These are phyloP conservation scores for Neofusicoccum laricinum DNA, from an alignment of 2,329 filamentous ascomycete species.

Conservation along the genomic window DNA sequence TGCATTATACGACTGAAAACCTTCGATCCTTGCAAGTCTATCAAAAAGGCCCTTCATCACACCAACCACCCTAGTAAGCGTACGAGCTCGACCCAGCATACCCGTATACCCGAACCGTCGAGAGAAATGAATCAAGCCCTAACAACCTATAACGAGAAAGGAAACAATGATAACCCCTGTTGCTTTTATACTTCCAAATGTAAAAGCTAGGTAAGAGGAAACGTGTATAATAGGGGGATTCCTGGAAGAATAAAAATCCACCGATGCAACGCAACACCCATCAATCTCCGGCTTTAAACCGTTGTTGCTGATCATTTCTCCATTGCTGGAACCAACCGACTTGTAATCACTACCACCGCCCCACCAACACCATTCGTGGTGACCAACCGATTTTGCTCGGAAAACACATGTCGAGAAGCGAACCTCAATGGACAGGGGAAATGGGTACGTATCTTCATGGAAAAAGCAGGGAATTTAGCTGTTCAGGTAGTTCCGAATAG, in stretches of 20 bases:
- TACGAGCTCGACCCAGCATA: neutral
- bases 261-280: neutral
- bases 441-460: neutral
- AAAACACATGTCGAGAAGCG: conserved; percentile 9
- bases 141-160: neutral
- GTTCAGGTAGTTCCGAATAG: conserved; percentile 39
- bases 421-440: neutral
- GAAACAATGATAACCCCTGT: neutral
- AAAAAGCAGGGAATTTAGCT: conserved; percentile 24
- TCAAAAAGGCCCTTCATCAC: neutral
- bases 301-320: neutral
- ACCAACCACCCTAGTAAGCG: neutral
- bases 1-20: neutral
- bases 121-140: neutral
- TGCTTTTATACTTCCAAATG: neutral
- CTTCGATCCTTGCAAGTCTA: conserved; percentile 1
- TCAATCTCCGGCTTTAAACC: neutral
- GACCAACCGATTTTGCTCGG: neutral
- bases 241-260: neutral
- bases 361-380: neutral
- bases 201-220: neutral
- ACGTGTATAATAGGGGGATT: neutral
- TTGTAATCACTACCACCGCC: neutral
- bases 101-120: neutral
- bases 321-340: neutral